These are phyloP conservation scores for Trichomonas tenax DNA, from an alignment of 208 protist species.

Conservation along the genomic window DNA sequence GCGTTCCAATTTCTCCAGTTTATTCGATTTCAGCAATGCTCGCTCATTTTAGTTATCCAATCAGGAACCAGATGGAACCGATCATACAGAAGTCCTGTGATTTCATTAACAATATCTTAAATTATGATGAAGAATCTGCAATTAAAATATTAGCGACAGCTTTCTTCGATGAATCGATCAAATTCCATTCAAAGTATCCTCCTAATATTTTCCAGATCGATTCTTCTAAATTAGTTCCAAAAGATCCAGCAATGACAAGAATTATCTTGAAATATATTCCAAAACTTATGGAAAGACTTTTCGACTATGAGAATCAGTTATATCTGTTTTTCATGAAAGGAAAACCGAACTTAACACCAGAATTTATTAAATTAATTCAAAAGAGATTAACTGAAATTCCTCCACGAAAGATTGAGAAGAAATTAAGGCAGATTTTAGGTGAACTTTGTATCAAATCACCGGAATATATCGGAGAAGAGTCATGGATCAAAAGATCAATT, in stretches of 20 bases:
- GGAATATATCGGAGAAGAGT: neutral
- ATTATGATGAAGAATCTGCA: neutral
- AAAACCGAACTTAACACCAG: neutral
- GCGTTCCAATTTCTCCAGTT: neutral
- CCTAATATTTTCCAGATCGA: neutral
- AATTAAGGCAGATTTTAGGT: neutral
- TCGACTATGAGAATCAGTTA: neutral
- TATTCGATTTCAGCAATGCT: neutral
- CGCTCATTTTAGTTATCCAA: neutral
- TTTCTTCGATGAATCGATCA: neutral
- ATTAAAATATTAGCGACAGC: neutral
- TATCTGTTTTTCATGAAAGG: neutral
- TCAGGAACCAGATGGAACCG: neutral
- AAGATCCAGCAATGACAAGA: neutral
- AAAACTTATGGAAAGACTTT: neutral
- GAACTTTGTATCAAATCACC: neutral
- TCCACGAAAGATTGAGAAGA: neutral
- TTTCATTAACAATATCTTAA: neutral
- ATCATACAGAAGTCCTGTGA: neutral
- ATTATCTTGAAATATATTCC: neutral
- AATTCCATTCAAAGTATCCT: neutral
- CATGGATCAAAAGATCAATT: neutral
- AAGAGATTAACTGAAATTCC: neutral
- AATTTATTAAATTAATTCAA: neutral
- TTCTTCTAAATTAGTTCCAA: neutral